These are phyloP conservation scores for Rhypophila decipiens DNA, from an alignment of 495 filamentous ascomycete genomes.

Conservation along the genomic window DNA sequence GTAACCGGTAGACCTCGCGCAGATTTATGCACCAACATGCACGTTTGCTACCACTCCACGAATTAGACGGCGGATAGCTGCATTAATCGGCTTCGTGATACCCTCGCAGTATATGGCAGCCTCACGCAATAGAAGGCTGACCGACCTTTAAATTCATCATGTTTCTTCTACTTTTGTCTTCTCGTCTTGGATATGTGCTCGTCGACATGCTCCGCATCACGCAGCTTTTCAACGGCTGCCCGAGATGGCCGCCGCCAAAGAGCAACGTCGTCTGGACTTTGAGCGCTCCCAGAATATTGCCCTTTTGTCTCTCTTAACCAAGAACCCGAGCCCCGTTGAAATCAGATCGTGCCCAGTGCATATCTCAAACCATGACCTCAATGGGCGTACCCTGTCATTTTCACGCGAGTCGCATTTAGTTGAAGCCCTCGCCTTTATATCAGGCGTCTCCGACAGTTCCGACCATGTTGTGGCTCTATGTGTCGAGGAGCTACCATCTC, in stretches of 20 bases:
- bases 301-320: constrained; percentile 23
- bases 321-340: no score
- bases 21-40: constrained; percentile 1
- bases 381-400: not conserved
- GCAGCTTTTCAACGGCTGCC: no score
- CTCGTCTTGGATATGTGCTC: no score
- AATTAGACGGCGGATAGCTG: constrained; percentile 6
- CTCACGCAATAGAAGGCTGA: not conserved
- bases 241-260: no score
- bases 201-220: not conserved
- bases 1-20: constrained; percentile 13
- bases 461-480: constrained; percentile 32
- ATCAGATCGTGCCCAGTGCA: no score
- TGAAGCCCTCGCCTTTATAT: constrained; percentile 33
- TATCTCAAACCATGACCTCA: no score
- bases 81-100: not conserved
- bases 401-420: constrained; percentile 20
- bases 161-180: not conserved
- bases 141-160: not conserved
- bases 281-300: constrained; percentile 17
- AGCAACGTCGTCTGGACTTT: constrained; percentile 1
- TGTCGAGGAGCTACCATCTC: constrained; percentile 23
- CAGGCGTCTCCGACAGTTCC: constrained; percentile 23
- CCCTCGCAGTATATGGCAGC: not conserved
- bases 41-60: not conserved